Evolutionary conservation across 129 eudicot species (phyloP).

Genomic region (Ambrosia artemisiifolia): DNA sequence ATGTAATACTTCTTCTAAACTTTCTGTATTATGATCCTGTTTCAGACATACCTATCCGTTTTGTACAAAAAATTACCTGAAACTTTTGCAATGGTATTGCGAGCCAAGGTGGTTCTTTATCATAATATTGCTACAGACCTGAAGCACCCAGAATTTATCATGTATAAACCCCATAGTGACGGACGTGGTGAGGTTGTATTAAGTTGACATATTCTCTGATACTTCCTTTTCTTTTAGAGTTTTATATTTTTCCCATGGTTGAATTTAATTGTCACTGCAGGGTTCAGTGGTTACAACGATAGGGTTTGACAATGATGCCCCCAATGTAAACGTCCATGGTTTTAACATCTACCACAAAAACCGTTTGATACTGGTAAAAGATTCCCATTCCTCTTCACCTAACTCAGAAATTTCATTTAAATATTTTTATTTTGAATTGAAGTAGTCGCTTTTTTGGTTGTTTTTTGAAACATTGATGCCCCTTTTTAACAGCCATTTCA

Average conservation of each 20-base stretch:
- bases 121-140: constrained; percentile 79
- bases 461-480: neutral
- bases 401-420: neutral
- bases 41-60: constrained; percentile 73
- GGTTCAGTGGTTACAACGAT: constrained; percentile 68
- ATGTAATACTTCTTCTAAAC: neutral
- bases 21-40: neutral
- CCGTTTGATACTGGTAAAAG: constrained; percentile 80
- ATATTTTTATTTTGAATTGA: neutral
- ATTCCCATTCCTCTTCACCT: constrained; percentile 1
- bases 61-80: constrained; percentile 72
- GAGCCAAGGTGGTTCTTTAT: constrained; percentile 61
- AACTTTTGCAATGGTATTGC: constrained; percentile 55
- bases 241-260: neutral
- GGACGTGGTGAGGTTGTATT: constrained; percentile 50
- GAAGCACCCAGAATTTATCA: constrained; percentile 69
- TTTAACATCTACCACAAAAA: constrained; percentile 93
- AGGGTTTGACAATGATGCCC: constrained; percentile 89
- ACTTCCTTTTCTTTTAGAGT: neutral
- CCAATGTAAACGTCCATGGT: constrained; percentile 67
- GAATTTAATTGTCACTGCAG: constrained; percentile 36
- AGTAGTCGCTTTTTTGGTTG: neutral
- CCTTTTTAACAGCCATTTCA: constrained; percentile 52
- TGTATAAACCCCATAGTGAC: constrained; percentile 72
- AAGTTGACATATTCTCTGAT: neutral